A percentile compares a stretch with the other conserved stretches of the same genome.
These are phyloP conservation scores for Colletotrichum tanaceti DNA, from an alignment of 2,329 filamentous ascomycete genomes.

Conservation along the genomic window DNA sequence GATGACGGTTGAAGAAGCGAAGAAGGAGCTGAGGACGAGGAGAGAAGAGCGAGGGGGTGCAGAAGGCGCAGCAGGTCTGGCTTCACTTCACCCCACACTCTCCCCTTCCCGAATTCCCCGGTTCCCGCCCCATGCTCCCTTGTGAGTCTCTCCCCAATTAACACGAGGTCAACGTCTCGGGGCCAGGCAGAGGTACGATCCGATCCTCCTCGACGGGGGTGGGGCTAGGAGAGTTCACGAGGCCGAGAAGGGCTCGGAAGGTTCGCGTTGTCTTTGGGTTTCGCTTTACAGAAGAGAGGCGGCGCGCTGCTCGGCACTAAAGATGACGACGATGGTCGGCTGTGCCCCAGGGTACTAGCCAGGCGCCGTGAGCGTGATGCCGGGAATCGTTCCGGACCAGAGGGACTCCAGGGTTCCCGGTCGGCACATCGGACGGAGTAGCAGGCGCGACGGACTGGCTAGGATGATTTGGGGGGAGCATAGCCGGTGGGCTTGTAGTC, in stretches of 20 bases:
- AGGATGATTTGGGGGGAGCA: constrained; percentile 12
- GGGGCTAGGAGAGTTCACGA: neutral
- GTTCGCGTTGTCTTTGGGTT: neutral
- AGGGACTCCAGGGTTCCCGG: neutral
- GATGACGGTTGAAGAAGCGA: constrained; percentile 17
- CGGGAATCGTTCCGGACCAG: neutral
- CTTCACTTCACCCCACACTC: constrained; percentile 18
- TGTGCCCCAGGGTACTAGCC: neutral
- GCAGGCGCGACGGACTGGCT: constrained; percentile 4
- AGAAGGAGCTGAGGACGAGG: neutral
- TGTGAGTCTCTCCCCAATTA: constrained; percentile 19
- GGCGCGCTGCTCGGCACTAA: constrained; percentile 23
- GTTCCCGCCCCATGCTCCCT: neutral
- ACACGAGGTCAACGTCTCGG: neutral
- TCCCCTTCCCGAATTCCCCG: neutral
- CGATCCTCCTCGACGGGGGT: neutral
- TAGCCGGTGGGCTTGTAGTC: constrained; percentile 7
- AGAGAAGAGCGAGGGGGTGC: neutral
- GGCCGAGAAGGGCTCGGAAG: neutral
- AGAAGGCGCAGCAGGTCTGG: constrained; percentile 34
- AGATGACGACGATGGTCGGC: constrained; percentile 29
- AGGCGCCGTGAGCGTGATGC: constrained; percentile 1
- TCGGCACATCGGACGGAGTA: neutral
- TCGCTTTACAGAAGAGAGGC: constrained; percentile 25
- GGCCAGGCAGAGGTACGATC: neutral